A percentile compares a stretch with the other conserved stretches of the same genome.
Conservation (phyloP, 2,329 filamentous ascomycete species). For the Cladosporium sp. region DNA sequence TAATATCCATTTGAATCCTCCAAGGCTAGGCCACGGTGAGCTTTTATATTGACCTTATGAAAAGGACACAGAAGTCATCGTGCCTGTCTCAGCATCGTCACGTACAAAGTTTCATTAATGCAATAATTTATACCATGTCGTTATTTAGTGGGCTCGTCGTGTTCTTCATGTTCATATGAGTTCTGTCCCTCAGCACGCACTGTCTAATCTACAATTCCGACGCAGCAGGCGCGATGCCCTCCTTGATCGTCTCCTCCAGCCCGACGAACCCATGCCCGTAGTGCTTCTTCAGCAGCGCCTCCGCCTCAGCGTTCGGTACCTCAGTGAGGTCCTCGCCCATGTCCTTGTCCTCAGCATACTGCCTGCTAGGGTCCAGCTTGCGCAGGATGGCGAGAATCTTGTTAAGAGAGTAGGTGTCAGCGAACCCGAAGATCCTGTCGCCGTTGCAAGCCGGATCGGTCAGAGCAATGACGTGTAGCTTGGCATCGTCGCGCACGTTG, state of each 20-base stretch:
- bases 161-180: background rate
- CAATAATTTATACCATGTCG: background rate
- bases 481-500: conserved; percentile 51
- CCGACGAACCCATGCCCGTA: conserved; percentile 30
- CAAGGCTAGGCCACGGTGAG: background rate
- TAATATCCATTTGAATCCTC: background rate
- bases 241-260: conserved; percentile 30
- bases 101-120: background rate
- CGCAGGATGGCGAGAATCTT: conserved; percentile 42
- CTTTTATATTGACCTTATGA: background rate
- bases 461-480: conserved; percentile 55
- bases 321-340: conserved; percentile 28
- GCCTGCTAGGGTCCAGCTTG: conserved; percentile 40
- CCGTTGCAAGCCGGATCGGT: conserved; percentile 47
- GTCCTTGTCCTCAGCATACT: conserved; percentile 23
- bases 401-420: conserved; percentile 50
- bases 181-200: background rate
- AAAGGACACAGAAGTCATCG: background rate
- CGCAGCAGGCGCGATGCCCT: conserved; percentile 18
- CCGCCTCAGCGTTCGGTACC: conserved; percentile 31
- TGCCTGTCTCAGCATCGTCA: background rate
- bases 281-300: conserved; percentile 33
- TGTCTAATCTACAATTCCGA: background rate
- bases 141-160: background rate
- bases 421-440: conserved; percentile 58